Evolutionary conservation across 345 rosid genomes (phyloP).

Genomic region (Gossypium turneri): DNA sequence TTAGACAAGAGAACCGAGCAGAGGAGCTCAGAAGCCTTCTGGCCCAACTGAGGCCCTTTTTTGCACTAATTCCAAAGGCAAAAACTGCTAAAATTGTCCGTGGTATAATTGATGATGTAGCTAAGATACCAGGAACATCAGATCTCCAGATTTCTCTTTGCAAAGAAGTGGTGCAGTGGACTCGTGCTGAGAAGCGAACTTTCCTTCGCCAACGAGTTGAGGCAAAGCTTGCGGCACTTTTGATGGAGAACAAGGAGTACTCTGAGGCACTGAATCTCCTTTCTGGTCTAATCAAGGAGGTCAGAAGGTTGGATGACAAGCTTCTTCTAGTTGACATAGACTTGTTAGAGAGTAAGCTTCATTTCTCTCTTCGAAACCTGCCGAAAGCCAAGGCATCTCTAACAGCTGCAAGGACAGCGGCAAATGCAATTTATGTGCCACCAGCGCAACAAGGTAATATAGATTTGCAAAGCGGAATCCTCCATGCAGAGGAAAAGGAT

Average conservation of each 20-base stretch:
- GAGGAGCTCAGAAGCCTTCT: constrained; percentile 76
- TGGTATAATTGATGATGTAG: constrained; percentile 78
- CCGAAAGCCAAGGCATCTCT: constrained; percentile 98
- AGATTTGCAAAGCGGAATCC: constrained; percentile 95
- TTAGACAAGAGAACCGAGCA: constrained; percentile 77
- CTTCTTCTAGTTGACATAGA: constrained; percentile 91
- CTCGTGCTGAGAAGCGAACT: constrained; percentile 87
- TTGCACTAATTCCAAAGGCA: constrained; percentile 85
- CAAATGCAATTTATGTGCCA: constrained; percentile 93
- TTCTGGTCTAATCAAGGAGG: constrained; percentile 75
- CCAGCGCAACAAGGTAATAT: constrained; percentile 95
- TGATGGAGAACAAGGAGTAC: constrained; percentile 83
- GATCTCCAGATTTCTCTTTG: constrained; percentile 89
- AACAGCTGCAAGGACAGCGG: constrained; percentile 96
- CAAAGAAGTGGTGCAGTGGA: constrained; percentile 90
- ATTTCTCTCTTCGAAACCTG: constrained; percentile 84
- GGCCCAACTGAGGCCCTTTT: constrained; percentile 81
- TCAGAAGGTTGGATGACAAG: constrained; percentile 92
- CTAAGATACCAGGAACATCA: constrained; percentile 86
- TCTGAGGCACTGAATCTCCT: constrained; percentile 68
- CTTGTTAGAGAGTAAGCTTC: constrained; percentile 88
- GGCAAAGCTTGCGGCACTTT: constrained; percentile 88
- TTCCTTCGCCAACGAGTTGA: constrained; percentile 92
- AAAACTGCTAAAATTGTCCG: constrained; percentile 92
- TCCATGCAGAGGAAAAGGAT: constrained; percentile 98